Percentiles rank a stretch among this genome's conserved stretches.
These are phyloP conservation scores for Corinectria fuckeliana DNA, from an alignment of 2,329 filamentous ascomycete species.

Conservation along the genomic window DNA sequence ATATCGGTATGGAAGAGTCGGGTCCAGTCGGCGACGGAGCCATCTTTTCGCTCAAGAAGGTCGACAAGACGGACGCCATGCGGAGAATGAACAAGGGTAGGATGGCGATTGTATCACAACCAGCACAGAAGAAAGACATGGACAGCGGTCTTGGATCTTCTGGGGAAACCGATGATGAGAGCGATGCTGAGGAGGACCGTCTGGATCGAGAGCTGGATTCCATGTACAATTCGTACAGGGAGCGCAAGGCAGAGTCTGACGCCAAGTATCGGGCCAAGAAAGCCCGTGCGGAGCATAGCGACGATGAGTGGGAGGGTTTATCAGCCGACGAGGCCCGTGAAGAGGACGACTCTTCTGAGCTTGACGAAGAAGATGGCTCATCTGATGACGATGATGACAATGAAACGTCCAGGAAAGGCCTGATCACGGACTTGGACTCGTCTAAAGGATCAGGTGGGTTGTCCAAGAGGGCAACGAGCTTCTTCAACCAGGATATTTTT, in stretches of 20 bases:
- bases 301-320: conserved; percentile 92
- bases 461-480: conserved; percentile 72
- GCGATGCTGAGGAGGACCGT: conserved; percentile 80
- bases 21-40: conserved; percentile 79
- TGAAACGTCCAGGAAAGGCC: conserved; percentile 30
- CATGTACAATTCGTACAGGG: conserved; percentile 86
- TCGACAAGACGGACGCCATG: conserved; percentile 77
- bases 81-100: conserved; percentile 70
- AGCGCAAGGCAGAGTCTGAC: conserved; percentile 78
- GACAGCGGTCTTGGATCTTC: conserved; percentile 65
- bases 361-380: conserved; percentile 61
- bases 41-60: conserved; percentile 84
- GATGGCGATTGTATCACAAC: conserved; percentile 72
- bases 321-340: conserved; percentile 69
- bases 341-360: conserved; percentile 57
- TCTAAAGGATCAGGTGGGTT: conserved; percentile 29
- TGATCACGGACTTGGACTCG: conserved; percentile 48
- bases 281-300: conserved; percentile 78
- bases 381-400: conserved; percentile 46
- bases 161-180: conserved; percentile 64
- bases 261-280: conserved; percentile 92
- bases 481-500: conserved; percentile 97
- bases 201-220: conserved; percentile 85
- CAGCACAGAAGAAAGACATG: conserved; percentile 60
- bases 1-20: conserved; percentile 89